Conservation (phyloP, 306 rosid species). For the Arachis hypogaea region DNA sequence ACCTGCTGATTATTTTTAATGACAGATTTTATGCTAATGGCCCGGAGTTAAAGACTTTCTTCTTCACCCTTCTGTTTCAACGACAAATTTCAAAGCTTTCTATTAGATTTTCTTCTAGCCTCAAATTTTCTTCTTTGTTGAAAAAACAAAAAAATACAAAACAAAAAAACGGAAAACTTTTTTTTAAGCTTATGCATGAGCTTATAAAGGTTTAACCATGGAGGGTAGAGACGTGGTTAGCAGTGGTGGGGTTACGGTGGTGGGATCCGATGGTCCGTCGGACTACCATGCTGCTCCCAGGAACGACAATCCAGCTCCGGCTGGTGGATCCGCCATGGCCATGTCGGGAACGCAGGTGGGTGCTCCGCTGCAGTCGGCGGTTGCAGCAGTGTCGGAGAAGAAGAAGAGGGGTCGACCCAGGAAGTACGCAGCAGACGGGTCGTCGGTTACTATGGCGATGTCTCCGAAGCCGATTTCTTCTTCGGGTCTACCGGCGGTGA, state of each 20-base stretch:
- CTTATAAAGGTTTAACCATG: slow-evolving; percentile 47
- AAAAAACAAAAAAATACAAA: background rate
- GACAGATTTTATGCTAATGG: slow-evolving; percentile 34
- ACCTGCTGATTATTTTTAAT: slow-evolving; percentile 25
- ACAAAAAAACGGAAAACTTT: background rate
- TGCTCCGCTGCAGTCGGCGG: slow-evolving; percentile 37
- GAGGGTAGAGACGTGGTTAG: slow-evolving; percentile 75
- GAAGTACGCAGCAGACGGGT: slow-evolving; percentile 87
- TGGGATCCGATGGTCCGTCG: slow-evolving; percentile 96
- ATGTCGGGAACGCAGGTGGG: slow-evolving; percentile 31
- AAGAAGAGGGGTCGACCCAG: slow-evolving; percentile 97
- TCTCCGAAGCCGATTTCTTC: slow-evolving; percentile 95
- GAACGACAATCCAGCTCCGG: slow-evolving; percentile 55
- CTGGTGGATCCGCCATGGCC: slow-evolving; percentile 57
- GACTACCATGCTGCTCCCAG: slow-evolving; percentile 92
- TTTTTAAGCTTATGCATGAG: slow-evolving; percentile 17
- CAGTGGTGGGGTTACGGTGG: slow-evolving; percentile 91
- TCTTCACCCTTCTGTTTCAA: slow-evolving; percentile 33
- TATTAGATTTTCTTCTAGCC: background rate
- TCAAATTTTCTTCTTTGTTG: slow-evolving; percentile 7
- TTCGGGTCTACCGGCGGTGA: slow-evolving; percentile 84
- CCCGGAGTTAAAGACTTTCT: slow-evolving; percentile 34
- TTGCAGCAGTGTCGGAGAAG: slow-evolving; percentile 57
- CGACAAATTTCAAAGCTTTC: slow-evolving; percentile 25
- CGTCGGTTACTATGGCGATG: slow-evolving; percentile 68